Conservation (phyloP, 129 eudicot species). For the Centrapalus pauciflorus region DNA sequence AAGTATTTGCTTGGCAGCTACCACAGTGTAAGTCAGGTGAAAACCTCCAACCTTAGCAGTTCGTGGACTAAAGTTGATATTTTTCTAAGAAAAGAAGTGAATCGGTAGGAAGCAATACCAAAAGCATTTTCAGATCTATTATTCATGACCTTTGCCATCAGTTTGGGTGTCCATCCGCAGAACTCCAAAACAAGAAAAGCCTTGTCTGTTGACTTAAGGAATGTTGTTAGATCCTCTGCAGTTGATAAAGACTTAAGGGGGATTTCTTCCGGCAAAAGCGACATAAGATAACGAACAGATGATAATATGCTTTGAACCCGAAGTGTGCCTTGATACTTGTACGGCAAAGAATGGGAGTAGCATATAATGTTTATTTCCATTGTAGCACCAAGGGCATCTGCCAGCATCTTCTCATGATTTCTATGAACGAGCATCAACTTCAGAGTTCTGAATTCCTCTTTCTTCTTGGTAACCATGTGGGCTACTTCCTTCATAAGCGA, state of each 20-base stretch:
- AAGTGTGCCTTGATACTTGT: slow-evolving; percentile 71
- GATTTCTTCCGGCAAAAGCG: slow-evolving; percentile 48
- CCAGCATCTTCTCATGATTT: slow-evolving; percentile 55
- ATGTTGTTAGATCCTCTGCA: slow-evolving; percentile 50
- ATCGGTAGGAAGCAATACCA: slow-evolving; percentile 34
- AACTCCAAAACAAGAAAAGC: slow-evolving; percentile 71
- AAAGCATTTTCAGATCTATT: slow-evolving; percentile 32
- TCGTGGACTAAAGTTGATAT: background rate
- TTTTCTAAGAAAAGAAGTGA: background rate
- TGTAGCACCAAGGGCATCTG: slow-evolving; percentile 80
- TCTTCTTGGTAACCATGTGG: slow-evolving; percentile 36
- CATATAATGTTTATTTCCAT: slow-evolving; percentile 61
- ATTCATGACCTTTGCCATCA: slow-evolving; percentile 45
- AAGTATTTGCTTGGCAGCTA: background rate
- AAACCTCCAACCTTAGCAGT: slow-evolving; percentile 1
- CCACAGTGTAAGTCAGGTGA: background rate
- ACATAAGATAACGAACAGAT: slow-evolving; percentile 64
- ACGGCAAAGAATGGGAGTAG: slow-evolving; percentile 52
- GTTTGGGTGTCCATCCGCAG: slow-evolving; percentile 83
- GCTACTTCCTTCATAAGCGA: slow-evolving; percentile 73
- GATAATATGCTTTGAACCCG: slow-evolving; percentile 65
- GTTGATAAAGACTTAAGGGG: slow-evolving; percentile 57
- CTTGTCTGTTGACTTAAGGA: slow-evolving; percentile 74
- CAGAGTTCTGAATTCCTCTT: slow-evolving; percentile 43
- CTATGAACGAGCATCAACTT: slow-evolving; percentile 66